Base-by-base conservation (phyloP, 1,284 basidiomycete species). In the Rhodotorula sp. region DNA sequence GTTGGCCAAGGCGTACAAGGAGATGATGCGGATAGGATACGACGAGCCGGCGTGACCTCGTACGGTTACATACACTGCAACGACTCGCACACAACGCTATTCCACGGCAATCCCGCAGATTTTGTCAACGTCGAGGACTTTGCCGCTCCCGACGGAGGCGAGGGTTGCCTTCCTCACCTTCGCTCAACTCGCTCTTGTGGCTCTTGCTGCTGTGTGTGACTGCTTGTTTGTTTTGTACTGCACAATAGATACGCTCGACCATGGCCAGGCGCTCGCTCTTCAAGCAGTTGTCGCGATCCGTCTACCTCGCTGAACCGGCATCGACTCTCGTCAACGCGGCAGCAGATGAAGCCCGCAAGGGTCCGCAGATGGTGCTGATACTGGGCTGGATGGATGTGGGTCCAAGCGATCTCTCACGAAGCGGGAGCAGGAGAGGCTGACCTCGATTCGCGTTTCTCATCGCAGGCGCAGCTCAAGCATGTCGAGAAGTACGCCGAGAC, bases 401-500 rank as follows among this genome's bases (percentile, higher is more conserved):
- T 52, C 10, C 15, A 5, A 2, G 26, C 22, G 15, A 16, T 3
- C 0, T 10, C 4, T 30, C 11, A 9, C 31, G 15, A 2, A 5
- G 11, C 18, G 20, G 20, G 20, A 24, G 2, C 0, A 2, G 6
- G 2, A 5, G 18, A 16, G 24, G 18, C 50, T 52, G 50, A 52
- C 50, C 28, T 1, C 8, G 0, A 4, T 30, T 22, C 20, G 20
- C 53, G 61, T 30, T 47, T n/a, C 34, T 44, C 48, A 44, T 47
- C 56, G 58, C 59, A 72, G 62, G 73, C 73, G 6, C 63, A 72
- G 40, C 31, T 72, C 8, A 64, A 58, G 40, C 73, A 72, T 26
- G 34, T 70, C 22, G 50, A 71, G 18, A 72, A 74, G 44, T 74
- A 74, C 59, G 34, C 52, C 9, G 40, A 53, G 1, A 47, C 51